Percentiles rank a stretch among this genome's conserved stretches.
Conservation (phyloP, 108 stramenopile genomes). For the Chaetoceros tenuissimus region DNA sequence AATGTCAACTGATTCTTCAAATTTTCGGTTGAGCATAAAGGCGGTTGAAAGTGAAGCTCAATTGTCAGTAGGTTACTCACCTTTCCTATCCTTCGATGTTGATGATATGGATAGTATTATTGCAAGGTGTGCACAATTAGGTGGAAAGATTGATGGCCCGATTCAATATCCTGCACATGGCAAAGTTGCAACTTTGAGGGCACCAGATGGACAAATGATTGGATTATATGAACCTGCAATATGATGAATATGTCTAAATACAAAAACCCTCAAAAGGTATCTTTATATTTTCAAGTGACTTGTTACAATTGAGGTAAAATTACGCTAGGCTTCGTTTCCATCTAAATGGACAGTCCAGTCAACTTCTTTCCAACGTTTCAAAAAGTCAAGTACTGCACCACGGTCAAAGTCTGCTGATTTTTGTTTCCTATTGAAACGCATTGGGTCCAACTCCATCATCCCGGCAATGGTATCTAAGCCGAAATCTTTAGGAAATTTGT, state of each 20-base stretch:
- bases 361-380: constrained; percentile 50
- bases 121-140: constrained; percentile 69
- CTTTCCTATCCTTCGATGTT: constrained; percentile 66
- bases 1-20: background rate
- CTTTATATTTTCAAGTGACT: background rate
- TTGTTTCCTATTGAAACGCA: constrained; percentile 57
- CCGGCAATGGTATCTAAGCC: constrained; percentile 68
- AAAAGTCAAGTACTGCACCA: constrained; percentile 37
- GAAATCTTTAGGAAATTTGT: constrained; percentile 53
- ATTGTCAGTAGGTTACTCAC: constrained; percentile 69
- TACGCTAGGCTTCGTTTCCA: too few relatives aligned
- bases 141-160: constrained; percentile 75
- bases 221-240: constrained; percentile 65
- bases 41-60: constrained; percentile 57
- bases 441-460: constrained; percentile 65
- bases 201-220: constrained; percentile 84
- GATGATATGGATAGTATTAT: constrained; percentile 62
- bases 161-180: constrained; percentile 89
- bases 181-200: constrained; percentile 67
- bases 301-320: background rate
- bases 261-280: background rate
- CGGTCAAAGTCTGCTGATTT: constrained; percentile 29
- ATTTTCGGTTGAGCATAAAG: constrained; percentile 46
- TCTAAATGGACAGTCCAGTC: constrained; percentile 37
- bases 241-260: background rate